Conservation (phyloP, 306 rosid species). For the Leucaena leucocephala region DNA sequence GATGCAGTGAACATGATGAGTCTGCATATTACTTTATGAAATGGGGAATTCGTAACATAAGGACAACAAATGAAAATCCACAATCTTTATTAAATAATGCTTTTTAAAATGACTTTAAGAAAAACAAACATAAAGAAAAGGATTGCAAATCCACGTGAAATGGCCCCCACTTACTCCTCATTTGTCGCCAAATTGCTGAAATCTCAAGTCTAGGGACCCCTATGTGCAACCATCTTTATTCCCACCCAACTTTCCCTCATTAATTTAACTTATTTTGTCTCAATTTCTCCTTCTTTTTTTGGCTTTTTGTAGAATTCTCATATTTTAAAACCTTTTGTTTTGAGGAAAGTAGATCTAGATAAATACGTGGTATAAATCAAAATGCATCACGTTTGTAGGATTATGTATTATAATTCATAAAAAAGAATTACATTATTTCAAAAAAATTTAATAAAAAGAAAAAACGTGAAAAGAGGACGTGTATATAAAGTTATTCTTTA, state of each 20-base stretch:
- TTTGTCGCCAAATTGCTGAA: constrained; percentile 47
- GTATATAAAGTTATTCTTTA: no score
- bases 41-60: constrained; percentile 27
- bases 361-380: not conserved
- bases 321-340: not conserved
- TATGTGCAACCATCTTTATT: constrained; percentile 26
- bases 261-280: not conserved
- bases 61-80: constrained; percentile 16
- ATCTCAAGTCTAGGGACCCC: constrained; percentile 37
- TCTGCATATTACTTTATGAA: constrained; percentile 30
- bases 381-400: not conserved
- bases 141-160: constrained; percentile 48
- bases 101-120: constrained; percentile 15
- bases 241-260: constrained; percentile 18
- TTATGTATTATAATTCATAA: no score
- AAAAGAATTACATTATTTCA: no score
- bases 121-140: constrained; percentile 39
- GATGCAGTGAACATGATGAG: constrained; percentile 38
- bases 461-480: no score
- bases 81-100: constrained; percentile 34
- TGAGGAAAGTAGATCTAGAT: not conserved
- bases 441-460: no score
- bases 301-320: not conserved
- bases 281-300: not conserved
- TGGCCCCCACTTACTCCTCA: constrained; percentile 49